phyloP scores from a whole-genome alignment of 2,329 filamentous ascomycete species.

The Neonectria faginata region DNA sequence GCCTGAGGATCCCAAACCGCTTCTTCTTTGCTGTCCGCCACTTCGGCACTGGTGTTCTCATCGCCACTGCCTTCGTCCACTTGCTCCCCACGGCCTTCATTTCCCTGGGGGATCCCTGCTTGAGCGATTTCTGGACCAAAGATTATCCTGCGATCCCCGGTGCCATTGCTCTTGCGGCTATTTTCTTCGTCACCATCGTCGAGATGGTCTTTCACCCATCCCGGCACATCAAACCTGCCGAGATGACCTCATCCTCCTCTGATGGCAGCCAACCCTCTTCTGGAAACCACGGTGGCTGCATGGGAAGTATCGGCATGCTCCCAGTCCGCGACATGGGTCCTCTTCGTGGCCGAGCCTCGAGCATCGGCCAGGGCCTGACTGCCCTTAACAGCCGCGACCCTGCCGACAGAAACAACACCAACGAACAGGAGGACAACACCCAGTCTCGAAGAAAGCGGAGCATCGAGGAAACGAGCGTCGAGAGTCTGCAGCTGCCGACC shows the following conservation, averaged over 20 bases:
- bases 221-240: conserved; percentile 45
- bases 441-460: conserved; percentile 35
- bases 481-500: conserved; percentile 37
- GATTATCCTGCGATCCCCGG: conserved; percentile 83
- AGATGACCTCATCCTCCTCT: conserved; percentile 15
- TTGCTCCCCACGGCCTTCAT: conserved; percentile 74
- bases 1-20: conserved; percentile 64
- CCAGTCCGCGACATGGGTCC: conserved; percentile 51
- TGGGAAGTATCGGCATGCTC: conserved; percentile 44
- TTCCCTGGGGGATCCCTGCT: conserved; percentile 72
- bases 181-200: conserved; percentile 82
- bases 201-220: conserved; percentile 75
- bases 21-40: conserved; percentile 72
- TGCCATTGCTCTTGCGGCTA: conserved; percentile 81
- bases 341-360: conserved; percentile 49
- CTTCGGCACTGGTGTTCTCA: conserved; percentile 81
- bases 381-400: conserved; percentile 43
- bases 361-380: conserved; percentile 50
- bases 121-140: conserved; percentile 80
- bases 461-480: conserved; percentile 40
- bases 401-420: conserved; percentile 28
- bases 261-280: conserved; percentile 7
- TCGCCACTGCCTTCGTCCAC: conserved; percentile 84
- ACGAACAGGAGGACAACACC: conserved; percentile 30
- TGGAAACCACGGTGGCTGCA: conserved; percentile 37